phyloP scores from a whole-genome alignment of 352 stramenopile species.

The Sclerospora graminicola region DNA sequence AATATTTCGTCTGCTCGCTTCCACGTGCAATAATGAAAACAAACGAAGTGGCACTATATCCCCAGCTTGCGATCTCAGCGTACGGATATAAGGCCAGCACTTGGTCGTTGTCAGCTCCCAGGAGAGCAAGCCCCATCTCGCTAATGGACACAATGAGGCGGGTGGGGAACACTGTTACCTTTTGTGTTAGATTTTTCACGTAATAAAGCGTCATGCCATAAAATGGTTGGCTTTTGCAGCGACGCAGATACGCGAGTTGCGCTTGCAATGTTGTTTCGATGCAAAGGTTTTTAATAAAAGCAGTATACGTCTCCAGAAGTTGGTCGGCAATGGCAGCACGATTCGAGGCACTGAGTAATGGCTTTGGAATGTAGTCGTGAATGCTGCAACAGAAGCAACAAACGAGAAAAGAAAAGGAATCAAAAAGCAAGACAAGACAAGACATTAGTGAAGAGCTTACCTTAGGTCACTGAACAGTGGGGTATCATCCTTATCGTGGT shows the following conservation, averaged over 20 bases:
- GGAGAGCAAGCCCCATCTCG: slow-evolving; percentile 46
- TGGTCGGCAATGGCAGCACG: slow-evolving; percentile 19
- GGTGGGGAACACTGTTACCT: too few species aligned
- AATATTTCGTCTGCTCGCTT: slow-evolving; percentile 32
- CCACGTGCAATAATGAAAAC: slow-evolving; percentile 48
- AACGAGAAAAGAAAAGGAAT: too few species aligned
- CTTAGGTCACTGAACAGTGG: slow-evolving; percentile 9
- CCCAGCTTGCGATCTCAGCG: slow-evolving; percentile 63
- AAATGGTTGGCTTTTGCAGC: too few species aligned
- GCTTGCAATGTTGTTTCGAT: slow-evolving; percentile 29
- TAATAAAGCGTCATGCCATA: slow-evolving; percentile 63
- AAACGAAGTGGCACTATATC: slow-evolving; percentile 69
- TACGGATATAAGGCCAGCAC: slow-evolving; percentile 57
- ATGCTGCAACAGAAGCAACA: too few species aligned
- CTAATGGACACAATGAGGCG: slow-evolving; percentile 57
- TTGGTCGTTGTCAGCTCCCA: slow-evolving; percentile 48
- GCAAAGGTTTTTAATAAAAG: slow-evolving; percentile 21
- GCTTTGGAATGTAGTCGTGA: slow-evolving; percentile 20
- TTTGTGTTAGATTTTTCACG: too few species aligned
- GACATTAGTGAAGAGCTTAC: too few species aligned
- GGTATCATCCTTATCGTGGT: too few species aligned
- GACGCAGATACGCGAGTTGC: slow-evolving; percentile 41
- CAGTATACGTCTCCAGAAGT: slow-evolving; percentile 23
- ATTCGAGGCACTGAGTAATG: slow-evolving; percentile 39
- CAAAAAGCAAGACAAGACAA: too few species aligned